Evolutionary conservation across 2,329 filamentous ascomycete genomes (phyloP).

Genomic region (Hypoxylon sp.): DNA sequence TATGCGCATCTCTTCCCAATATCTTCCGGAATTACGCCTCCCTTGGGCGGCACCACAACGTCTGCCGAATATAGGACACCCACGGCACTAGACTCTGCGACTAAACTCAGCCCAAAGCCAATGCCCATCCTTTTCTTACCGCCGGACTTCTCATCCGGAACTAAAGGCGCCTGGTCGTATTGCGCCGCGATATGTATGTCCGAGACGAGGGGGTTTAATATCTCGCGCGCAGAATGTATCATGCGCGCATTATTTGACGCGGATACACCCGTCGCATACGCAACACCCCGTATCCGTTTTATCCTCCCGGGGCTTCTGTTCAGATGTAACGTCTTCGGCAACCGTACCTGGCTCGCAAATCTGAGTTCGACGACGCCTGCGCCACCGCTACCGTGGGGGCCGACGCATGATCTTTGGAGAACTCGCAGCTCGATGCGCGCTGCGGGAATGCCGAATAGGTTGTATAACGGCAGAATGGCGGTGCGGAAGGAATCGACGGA

Average conservation of each 20-base stretch:
- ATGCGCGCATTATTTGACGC: constrained; percentile 94
- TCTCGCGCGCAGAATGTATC: constrained; percentile 89
- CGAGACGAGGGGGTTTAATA: constrained; percentile 86
- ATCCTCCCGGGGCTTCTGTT: constrained; percentile 85
- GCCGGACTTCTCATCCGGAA: constrained; percentile 67
- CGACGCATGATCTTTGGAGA: constrained; percentile 83
- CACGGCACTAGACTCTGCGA: constrained; percentile 88
- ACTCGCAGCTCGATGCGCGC: constrained; percentile 89
- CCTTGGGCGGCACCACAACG: constrained; percentile 79
- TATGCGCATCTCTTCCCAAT: constrained; percentile 90
- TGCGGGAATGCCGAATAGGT: constrained; percentile 85
- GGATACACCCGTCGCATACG: constrained; percentile 92
- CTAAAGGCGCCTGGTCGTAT: constrained; percentile 77
- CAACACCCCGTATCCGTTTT: constrained; percentile 90
- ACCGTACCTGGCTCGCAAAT: constrained; percentile 91
- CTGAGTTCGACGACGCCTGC: constrained; percentile 93
- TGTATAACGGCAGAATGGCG: constrained; percentile 90
- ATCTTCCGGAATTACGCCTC: constrained; percentile 89
- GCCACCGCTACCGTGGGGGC: constrained; percentile 81
- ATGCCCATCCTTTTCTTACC: constrained; percentile 80
- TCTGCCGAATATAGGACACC: constrained; percentile 92
- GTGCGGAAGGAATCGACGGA: constrained; percentile 95
- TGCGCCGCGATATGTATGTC: constrained; percentile 92
- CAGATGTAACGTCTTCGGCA: constrained; percentile 94
- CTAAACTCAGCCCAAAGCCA: constrained; percentile 90